These are phyloP conservation scores for Spizellomyces punctatus DNA, from an alignment of 192 early-diverging fungal genomes.

Conservation along the genomic window DNA sequence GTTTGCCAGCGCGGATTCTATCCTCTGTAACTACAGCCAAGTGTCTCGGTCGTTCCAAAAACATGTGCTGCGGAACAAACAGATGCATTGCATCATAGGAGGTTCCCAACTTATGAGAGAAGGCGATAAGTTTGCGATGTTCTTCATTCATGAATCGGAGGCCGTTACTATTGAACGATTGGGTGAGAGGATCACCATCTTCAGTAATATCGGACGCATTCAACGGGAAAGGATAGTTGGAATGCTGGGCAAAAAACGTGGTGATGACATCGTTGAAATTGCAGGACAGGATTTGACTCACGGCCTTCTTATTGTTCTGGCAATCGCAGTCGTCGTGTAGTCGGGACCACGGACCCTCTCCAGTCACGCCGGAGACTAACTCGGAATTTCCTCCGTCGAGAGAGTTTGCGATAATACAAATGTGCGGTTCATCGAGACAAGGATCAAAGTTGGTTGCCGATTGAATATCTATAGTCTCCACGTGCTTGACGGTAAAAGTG, in stretches of 20 bases:
- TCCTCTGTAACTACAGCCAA: background rate
- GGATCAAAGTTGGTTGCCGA: too few species aligned
- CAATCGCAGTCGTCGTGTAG: too few species aligned
- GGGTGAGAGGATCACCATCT: background rate
- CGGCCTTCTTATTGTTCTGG: background rate
- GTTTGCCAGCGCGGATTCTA: too few species aligned
- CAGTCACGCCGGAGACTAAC: too few species aligned
- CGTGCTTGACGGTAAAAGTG: background rate
- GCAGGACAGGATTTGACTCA: background rate
- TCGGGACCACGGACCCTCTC: too few species aligned
- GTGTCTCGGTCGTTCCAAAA: conserved; percentile 3
- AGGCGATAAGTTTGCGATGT: background rate
- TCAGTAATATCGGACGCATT: background rate
- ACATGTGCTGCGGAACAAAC: conserved; percentile 12
- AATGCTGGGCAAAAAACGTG: conserved; percentile 10
- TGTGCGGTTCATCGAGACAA: too few species aligned
- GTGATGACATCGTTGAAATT: conserved; percentile 1
- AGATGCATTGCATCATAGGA: conserved; percentile 6
- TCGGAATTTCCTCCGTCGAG: too few species aligned
- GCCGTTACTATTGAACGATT: conserved; percentile 1
- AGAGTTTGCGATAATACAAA: too few species aligned
- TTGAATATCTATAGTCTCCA: background rate
- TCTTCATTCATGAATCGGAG: conserved; percentile 1
- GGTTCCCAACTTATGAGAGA: background rate
- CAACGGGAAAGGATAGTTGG: conserved; percentile 1